These are phyloP conservation scores for Phytophthora fragariaefolia DNA, from an alignment of 352 stramenopile genomes.

Conservation along the genomic window DNA sequence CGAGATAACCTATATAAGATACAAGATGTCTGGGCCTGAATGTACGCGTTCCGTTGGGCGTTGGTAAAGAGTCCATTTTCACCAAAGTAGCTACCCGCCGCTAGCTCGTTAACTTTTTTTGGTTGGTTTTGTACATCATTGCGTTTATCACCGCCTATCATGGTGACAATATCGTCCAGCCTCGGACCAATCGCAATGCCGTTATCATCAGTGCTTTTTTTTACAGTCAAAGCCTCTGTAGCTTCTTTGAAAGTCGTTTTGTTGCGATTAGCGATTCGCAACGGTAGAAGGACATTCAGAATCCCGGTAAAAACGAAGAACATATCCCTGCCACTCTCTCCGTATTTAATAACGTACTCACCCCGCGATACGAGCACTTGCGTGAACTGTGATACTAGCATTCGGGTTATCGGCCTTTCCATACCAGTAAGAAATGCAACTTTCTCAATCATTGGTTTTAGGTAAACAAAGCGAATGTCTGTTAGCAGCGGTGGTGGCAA, in stretches of 20 bases:
- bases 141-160: neutral
- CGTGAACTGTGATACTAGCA: conserved; percentile 68
- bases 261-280: conserved; percentile 3
- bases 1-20: conserved; percentile 66
- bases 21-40: conserved; percentile 57
- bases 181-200: neutral
- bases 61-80: conserved; percentile 67
- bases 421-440: conserved; percentile 60
- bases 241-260: conserved; percentile 4
- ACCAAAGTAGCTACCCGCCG: conserved; percentile 60
- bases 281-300: conserved; percentile 45
- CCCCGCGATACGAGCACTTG: conserved; percentile 55
- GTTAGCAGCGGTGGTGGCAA: conserved; percentile 62
- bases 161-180: neutral
- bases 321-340: conserved; percentile 69
- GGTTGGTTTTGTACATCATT: conserved; percentile 20
- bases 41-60: conserved; percentile 47
- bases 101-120: conserved; percentile 60
- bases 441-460: conserved; percentile 70
- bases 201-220: neutral
- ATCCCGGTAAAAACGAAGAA: conserved; percentile 70
- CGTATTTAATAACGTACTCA: conserved; percentile 59
- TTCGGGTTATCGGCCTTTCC: conserved; percentile 56
- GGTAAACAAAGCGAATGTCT: conserved; percentile 58
- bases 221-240: neutral